Base-by-base conservation (phyloP, 2,329 filamentous ascomycete species). In the Phyllachora maydis region DNA sequence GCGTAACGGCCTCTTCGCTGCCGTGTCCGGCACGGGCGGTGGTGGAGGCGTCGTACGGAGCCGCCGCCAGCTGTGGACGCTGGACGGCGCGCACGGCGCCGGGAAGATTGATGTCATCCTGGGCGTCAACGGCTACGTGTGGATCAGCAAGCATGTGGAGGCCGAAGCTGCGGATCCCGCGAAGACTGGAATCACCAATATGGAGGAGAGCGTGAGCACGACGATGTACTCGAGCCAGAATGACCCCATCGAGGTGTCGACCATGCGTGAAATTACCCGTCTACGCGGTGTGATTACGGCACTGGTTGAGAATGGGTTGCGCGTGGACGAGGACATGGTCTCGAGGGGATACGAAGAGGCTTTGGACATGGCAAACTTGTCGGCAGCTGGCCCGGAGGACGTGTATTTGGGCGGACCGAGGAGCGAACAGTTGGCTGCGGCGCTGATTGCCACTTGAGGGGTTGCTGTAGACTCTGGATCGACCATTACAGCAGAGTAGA, bases 71-170 rank as follows among this genome's bases (percentile, higher is more conserved):
- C 73, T 88, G 19, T 92, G 88, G 63, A 88, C 81, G 1, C 54
- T 91, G 36, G 65, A 73, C 28, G 46, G 45, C 4, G 53, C 50
- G 19, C 50, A 30, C 31, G 55, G 61, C 16, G 59, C 62, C 16
- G 59, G 65, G 24, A 72, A 69, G 31, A 65, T 98, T 14, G 79
- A 93, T 41, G 68, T 95, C 6, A 64, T 92, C 24, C 57, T 98
- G 1, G 88, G 88, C 3, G 88, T 98, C 18, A 98, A 98, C 39
- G 88, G 88, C 1, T 95, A 90, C 43, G 82, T 95, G 28, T 98
- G 81, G 76, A 83, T 95, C 40, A 72, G 73, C 47, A 83, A 79
- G 52, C 81, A 91, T 37, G 53, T 75, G 6, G 70, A 77, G 34
- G 62, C 35, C 11, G 32, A 60, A 17, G 58, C 60, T n/a, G 47